Evolutionary conservation across 2,329 filamentous ascomycete species (phyloP).

Genomic region (Diaporthe sp.): DNA sequence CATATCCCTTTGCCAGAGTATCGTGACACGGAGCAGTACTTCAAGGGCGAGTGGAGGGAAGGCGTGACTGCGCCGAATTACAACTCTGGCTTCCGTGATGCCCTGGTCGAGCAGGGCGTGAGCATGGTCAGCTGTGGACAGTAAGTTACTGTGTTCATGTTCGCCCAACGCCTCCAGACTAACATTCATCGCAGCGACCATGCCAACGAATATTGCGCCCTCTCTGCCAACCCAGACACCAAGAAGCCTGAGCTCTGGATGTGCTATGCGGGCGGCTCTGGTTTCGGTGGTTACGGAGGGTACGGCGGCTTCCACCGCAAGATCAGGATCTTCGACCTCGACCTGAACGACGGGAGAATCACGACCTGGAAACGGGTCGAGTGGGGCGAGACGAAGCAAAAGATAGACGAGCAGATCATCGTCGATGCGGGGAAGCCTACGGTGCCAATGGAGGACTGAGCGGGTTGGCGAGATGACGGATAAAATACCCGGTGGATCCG

Average conservation of each 20-base stretch:
- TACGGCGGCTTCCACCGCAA: conserved; percentile 89
- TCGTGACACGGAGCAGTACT: conserved; percentile 68
- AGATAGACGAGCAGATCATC: conserved; percentile 75
- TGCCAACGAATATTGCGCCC: conserved; percentile 94
- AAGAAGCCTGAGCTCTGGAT: conserved; percentile 87
- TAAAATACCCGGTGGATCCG: neutral
- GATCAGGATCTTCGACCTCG: conserved; percentile 90
- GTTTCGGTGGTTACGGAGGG: conserved; percentile 95
- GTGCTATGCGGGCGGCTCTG: conserved; percentile 94
- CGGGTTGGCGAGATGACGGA: neutral
- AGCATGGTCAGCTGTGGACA: conserved; percentile 93
- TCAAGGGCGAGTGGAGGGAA: conserved; percentile 83
- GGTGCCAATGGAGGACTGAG: conserved; percentile 47
- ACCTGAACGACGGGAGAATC: conserved; percentile 90
- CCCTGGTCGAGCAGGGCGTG: conserved; percentile 86
- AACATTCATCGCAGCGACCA: conserved; percentile 75
- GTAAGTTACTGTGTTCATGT: conserved; percentile 60
- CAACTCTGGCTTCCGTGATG: conserved; percentile 94
- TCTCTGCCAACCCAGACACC: conserved; percentile 68
- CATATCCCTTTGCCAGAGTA: conserved; percentile 98
- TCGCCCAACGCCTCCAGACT: neutral
- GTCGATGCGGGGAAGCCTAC: conserved; percentile 71
- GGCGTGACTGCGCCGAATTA: conserved; percentile 87
- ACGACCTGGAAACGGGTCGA: conserved; percentile 94
- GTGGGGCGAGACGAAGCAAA: conserved; percentile 65